Percentiles rank a stretch among this genome's conserved stretches.
Conservation (phyloP, 2,329 filamentous ascomycete genomes). For the Aquanectria penicillioides region DNA sequence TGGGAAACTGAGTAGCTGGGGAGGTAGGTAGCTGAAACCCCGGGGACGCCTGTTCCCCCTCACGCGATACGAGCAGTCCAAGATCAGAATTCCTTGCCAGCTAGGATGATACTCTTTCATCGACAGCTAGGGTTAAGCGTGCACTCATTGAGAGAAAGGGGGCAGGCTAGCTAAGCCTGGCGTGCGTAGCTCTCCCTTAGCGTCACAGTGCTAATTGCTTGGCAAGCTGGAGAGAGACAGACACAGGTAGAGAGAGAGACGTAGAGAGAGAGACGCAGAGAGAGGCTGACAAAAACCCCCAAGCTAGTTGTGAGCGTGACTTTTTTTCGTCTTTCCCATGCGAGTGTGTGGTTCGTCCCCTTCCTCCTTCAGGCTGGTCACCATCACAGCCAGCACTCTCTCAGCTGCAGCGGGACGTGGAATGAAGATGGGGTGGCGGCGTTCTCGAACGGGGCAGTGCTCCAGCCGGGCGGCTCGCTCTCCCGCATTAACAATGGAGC, state of each 20-base stretch:
- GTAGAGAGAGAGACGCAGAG: no score
- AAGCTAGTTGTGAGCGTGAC: not conserved
- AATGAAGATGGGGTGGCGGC: constrained; percentile 11
- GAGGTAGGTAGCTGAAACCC: not conserved
- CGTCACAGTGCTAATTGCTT: not conserved
- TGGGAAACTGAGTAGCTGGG: not conserved
- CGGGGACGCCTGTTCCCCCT: not conserved
- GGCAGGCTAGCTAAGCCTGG: not conserved
- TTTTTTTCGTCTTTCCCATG: constrained; percentile 5
- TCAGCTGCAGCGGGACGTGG: constrained; percentile 15
- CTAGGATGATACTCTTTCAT: no score
- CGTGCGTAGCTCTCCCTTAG: not conserved
- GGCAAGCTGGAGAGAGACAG: not conserved
- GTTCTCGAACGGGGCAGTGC: constrained; percentile 23
- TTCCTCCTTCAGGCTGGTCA: not conserved
- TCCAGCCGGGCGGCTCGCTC: not conserved
- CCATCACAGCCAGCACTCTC: constrained; percentile 6
- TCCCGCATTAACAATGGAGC: constrained; percentile 2
- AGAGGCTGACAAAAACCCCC: not conserved
- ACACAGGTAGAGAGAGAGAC: no score
- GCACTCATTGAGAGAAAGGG: not conserved
- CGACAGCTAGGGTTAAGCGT: not conserved
- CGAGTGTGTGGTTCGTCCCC: constrained; percentile 1
- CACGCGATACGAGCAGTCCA: not conserved
- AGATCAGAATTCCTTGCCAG: not conserved